Conservation (phyloP, 768 basidiomycete genomes). For the Trametopsis cervina region DNA sequence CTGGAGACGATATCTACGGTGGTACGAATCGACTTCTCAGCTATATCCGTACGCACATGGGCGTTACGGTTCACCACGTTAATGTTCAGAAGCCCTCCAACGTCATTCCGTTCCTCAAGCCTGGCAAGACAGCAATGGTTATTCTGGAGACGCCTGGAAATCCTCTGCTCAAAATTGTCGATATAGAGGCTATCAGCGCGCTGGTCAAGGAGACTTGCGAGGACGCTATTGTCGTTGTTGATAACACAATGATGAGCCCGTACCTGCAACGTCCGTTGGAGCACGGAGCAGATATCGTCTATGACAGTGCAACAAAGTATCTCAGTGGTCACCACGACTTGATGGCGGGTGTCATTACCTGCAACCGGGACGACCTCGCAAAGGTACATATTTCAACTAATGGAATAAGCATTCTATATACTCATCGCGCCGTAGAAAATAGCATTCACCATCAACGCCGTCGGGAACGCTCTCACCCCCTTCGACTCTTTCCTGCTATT, state of each 20-base stretch:
- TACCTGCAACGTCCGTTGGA: constrained; percentile 94
- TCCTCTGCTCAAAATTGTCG: constrained; percentile 91
- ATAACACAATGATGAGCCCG: constrained; percentile 99
- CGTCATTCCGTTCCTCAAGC: constrained; percentile 55
- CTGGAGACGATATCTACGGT: constrained; percentile 96
- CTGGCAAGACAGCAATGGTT: constrained; percentile 86
- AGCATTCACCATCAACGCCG: constrained; percentile 85
- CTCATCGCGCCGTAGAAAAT: constrained; percentile 52
- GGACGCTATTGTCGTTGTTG: constrained; percentile 80
- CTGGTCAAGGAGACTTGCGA: constrained; percentile 80
- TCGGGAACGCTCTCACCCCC: constrained; percentile 91
- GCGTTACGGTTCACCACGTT: constrained; percentile 86
- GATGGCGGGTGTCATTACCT: constrained; percentile 95
- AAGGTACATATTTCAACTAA: constrained; percentile 43
- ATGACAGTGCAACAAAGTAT: constrained; percentile 98
- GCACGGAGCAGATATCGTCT: constrained; percentile 94
- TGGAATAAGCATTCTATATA: neutral
- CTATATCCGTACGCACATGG: constrained; percentile 82
- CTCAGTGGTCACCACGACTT: constrained; percentile 97
- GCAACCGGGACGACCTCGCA: constrained; percentile 85
- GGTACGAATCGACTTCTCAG: constrained; percentile 93
- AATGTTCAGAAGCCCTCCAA: constrained; percentile 77
- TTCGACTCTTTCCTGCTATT: constrained; percentile 96
- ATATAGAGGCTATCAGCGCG: constrained; percentile 76
- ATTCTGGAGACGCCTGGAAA: constrained; percentile 97